Evolutionary conservation across 2,329 filamentous ascomycete species (phyloP).

Genomic region (Parascedosporium putredinis): DNA sequence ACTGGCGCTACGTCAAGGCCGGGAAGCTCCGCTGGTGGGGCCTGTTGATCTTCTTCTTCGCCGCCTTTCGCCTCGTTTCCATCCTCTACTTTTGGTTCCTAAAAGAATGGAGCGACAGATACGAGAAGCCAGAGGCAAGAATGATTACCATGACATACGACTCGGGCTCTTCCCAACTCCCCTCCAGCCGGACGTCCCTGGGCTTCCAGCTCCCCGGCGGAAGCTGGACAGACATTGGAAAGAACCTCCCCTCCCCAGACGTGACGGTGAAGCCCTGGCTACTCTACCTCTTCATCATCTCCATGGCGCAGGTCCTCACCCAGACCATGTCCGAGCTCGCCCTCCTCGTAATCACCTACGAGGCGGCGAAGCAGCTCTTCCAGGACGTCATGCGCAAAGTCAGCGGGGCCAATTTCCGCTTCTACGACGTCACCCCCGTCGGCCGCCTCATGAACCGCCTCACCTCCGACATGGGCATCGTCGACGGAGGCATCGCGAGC

Average conservation of each 20-base stretch:
- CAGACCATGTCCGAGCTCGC: constrained; percentile 54
- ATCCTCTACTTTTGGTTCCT: constrained; percentile 69
- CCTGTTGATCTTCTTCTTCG: constrained; percentile 50
- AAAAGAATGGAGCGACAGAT: constrained; percentile 78
- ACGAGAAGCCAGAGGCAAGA: constrained; percentile 23
- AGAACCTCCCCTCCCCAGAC: constrained; percentile 32
- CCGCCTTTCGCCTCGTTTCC: constrained; percentile 51
- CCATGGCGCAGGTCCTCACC: constrained; percentile 45
- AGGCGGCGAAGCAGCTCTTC: constrained; percentile 68
- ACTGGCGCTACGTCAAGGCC: constrained; percentile 77
- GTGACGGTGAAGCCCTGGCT: constrained; percentile 66
- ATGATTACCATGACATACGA: background rate
- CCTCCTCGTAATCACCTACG: constrained; percentile 68
- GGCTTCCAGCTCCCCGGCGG: background rate
- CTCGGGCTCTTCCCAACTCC: background rate
- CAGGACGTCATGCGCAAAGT: constrained; percentile 61
- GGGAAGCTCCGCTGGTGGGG: constrained; percentile 67
- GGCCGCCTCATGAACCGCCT: constrained; percentile 87
- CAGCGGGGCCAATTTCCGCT: constrained; percentile 73
- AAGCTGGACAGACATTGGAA: constrained; percentile 4
- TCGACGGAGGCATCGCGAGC: constrained; percentile 74
- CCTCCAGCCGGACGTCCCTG: background rate
- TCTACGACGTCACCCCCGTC: constrained; percentile 83
- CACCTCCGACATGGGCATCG: constrained; percentile 79
- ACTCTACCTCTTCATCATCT: constrained; percentile 56